Evolutionary conservation across 148 eudicot species (phyloP), one percentile per base, ranked within the genome.

Genomic region (Polygonum aviculare): DNA sequence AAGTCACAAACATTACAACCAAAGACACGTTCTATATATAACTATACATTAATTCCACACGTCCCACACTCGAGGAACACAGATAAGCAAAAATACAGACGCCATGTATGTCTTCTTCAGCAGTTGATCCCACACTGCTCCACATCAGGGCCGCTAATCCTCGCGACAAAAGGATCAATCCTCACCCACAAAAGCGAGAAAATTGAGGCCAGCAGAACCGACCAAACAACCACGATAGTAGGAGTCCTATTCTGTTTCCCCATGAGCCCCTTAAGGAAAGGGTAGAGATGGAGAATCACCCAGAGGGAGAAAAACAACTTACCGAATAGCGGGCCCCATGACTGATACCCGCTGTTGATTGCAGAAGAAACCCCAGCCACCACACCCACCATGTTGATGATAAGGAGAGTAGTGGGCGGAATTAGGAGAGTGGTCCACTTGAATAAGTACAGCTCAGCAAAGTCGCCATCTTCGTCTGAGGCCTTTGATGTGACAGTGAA

Each of bases 271-370:
- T 91, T 91, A 21, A 91, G 88, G 82, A 91, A 91, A 5, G 96
- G 96, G 52, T 91, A 91, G 8, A 91, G 87, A 83, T 91, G 96
- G 40, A 91, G 81, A 62, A 91, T 87, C 76, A 91, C 96, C 96
- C 96, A 91, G 26, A 91, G 84, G 12, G 93, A 82, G 36, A 91
- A 91, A 84, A 91, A 91, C 22, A 91, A 82, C 82, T 91, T 91
- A 19, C 96, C 96, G 65, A 91, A 91, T 62, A 91, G 87, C 0
- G 92, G 92, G 19, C 96, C 96, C 96, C 93, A 89, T 2, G 96
- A 83, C 74, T 91, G 96, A 80, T 86, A 91, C 33, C 96, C 96
- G 12, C 96, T 89, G 84, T 89, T 89, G 48, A 91, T 84, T 38
- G 96, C 90, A 12, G 83, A 85, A 0, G 96, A 87, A 31, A 91